A percentile compares a stretch with the other conserved stretches of the same genome.
Conservation (phyloP, 1,284 basidiomycete species). For the Papiliotrema laurentii region DNA sequence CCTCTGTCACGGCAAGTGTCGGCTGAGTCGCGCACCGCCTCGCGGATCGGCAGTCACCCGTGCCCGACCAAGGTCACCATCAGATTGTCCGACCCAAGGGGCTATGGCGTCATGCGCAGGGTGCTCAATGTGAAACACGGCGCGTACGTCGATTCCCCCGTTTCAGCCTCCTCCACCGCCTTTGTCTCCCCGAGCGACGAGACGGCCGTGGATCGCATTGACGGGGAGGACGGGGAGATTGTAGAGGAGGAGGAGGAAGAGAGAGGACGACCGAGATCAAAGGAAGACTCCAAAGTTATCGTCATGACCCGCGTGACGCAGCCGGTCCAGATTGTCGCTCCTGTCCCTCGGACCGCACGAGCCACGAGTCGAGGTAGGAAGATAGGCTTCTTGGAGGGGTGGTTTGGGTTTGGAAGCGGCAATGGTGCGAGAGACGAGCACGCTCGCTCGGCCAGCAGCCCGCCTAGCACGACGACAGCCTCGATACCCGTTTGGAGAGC, state of each 20-base stretch:
- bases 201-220: background rate
- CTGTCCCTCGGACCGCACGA: background rate
- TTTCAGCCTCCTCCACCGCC: background rate
- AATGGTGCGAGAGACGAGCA: background rate
- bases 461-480: background rate
- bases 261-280: constrained; percentile 31
- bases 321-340: background rate
- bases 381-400: constrained; percentile 5
- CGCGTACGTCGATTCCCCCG: background rate
- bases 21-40: background rate
- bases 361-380: background rate
- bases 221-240: constrained; percentile 3
- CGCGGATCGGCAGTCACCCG: background rate
- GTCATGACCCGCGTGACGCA: background rate
- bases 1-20: constrained; percentile 6
- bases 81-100: constrained; percentile 27
- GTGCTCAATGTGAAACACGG: constrained; percentile 24
- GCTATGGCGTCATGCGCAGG: constrained; percentile 16
- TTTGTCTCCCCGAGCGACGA: background rate
- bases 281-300: constrained; percentile 14
- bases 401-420: constrained; percentile 2
- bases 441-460: background rate
- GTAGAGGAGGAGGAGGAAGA: constrained; percentile 17
- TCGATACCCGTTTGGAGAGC: too few species aligned
- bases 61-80: constrained; percentile 14